Percentiles rank a stretch among this genome's conserved stretches.
Evolutionary conservation across 73 alveolate genomes (phyloP).

Genomic region (Paramecium caudatum): DNA sequence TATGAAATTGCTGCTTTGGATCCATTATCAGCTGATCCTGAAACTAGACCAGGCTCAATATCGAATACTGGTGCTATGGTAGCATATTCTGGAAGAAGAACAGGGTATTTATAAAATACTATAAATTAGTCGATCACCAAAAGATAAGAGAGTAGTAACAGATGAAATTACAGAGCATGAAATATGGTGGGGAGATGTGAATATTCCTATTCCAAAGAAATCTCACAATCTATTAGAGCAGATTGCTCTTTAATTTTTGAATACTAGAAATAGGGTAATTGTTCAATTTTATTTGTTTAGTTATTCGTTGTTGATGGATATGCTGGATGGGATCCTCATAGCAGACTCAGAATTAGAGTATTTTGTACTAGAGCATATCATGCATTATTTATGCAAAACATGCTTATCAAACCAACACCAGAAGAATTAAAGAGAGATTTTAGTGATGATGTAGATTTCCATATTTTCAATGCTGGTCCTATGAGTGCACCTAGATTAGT

Average conservation of each 20-base stretch:
- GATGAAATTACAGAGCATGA: slow-evolving; percentile 82
- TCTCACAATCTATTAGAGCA: slow-evolving; percentile 83
- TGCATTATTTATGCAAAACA: slow-evolving; percentile 97
- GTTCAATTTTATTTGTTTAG: neutral
- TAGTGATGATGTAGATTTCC: slow-evolving; percentile 81
- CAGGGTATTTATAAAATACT: slow-evolving; percentile 76
- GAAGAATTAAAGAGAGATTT: slow-evolving; percentile 84
- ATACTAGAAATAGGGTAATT: slow-evolving; percentile 81
- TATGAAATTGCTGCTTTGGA: slow-evolving; percentile 9
- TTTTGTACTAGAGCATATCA: slow-evolving; percentile 93
- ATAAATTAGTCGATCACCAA: slow-evolving; percentile 86
- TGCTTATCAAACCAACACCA: slow-evolving; percentile 92
- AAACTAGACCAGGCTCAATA: slow-evolving; percentile 19
- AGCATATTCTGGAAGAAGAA: slow-evolving; percentile 80
- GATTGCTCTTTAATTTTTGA: slow-evolving; percentile 84
- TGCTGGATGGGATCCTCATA: slow-evolving; percentile 97
- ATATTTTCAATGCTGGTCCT: slow-evolving; percentile 94
- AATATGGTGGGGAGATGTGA: slow-evolving; percentile 94
- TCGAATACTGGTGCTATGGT: slow-evolving; percentile 79
- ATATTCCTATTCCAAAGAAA: slow-evolving; percentile 86
- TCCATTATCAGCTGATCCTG: slow-evolving; percentile 46
- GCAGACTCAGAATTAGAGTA: slow-evolving; percentile 89
- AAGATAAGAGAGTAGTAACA: slow-evolving; percentile 88
- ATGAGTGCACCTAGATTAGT: slow-evolving; percentile 91
- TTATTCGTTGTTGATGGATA: slow-evolving; percentile 93